These are phyloP conservation scores for Amaranthus palmeri DNA, from an alignment of 148 eudicot genomes.

Conservation along the genomic window DNA sequence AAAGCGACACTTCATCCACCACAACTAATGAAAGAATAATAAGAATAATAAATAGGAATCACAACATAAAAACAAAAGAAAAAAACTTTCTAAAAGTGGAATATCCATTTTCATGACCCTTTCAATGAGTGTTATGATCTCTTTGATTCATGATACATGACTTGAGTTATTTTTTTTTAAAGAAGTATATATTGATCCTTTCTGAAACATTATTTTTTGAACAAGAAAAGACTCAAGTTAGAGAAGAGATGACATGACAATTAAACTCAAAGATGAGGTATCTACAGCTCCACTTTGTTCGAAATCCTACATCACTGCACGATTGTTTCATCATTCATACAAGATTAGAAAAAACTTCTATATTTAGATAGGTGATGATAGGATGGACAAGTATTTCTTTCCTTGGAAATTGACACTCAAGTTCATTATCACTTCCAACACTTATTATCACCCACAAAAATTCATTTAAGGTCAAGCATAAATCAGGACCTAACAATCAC, in stretches of 20 bases:
- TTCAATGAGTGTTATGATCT: neutral
- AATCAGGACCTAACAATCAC: too few relatives aligned
- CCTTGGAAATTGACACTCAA: too few relatives aligned
- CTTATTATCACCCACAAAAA: too few relatives aligned
- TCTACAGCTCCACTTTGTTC: neutral
- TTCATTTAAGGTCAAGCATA: too few relatives aligned
- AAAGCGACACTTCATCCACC: neutral
- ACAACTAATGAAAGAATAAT: neutral
- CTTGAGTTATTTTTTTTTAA: neutral
- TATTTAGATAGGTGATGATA: too few relatives aligned
- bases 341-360: too few relatives aligned
- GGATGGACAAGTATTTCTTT: too few relatives aligned
- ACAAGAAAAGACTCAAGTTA: neutral
- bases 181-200: neutral
- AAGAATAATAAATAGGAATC: neutral
- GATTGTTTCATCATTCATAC: neutral
- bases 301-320: neutral
- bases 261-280: neutral
- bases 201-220: neutral
- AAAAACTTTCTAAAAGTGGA: neutral
- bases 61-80: too few relatives aligned
- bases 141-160: neutral
- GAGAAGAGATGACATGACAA: slow-evolving; percentile 1
- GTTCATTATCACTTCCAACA: too few relatives aligned
- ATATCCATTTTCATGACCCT: neutral